These are phyloP conservation scores for Leccinum imitatum DNA, from an alignment of 768 basidiomycete species.

Conservation along the genomic window DNA sequence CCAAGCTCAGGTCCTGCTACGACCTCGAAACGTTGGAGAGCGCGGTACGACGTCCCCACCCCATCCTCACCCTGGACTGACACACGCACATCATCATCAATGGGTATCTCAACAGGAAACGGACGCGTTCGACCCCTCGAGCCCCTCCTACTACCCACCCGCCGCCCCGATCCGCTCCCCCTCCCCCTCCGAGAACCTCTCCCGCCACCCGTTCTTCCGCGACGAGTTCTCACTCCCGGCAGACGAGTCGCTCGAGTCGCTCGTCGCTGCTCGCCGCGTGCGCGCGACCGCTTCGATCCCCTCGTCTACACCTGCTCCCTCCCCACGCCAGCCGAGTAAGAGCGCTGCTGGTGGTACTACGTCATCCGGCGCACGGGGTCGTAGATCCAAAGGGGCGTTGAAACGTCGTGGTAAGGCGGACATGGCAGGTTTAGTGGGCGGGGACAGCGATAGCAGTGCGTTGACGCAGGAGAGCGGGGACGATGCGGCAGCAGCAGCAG, in stretches of 20 bases:
- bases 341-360: not conserved
- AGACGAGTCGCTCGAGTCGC: conserved; percentile 57
- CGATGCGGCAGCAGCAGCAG: conserved; percentile 38
- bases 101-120: conserved; percentile 34
- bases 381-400: conserved; percentile 44
- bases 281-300: conserved; percentile 57
- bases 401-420: conserved; percentile 49
- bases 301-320: conserved; percentile 56
- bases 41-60: conserved; percentile 36
- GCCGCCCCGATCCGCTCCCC: conserved; percentile 54
- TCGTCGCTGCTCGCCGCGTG: conserved; percentile 63
- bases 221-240: conserved; percentile 60
- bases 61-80: not conserved
- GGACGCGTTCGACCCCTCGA: conserved; percentile 46
- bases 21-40: conserved; percentile 74
- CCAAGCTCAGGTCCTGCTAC: conserved; percentile 69
- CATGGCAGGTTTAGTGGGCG: conserved; percentile 72
- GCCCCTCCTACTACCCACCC: conserved; percentile 39
- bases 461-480: conserved; percentile 82
- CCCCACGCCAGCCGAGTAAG: conserved; percentile 40
- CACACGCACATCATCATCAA: too few relatives aligned
- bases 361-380: conserved; percentile 3
- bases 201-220: conserved; percentile 69
- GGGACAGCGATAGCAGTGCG: conserved; percentile 84
- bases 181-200: conserved; percentile 66